These are phyloP conservation scores for Hypoxylon rickii DNA, from an alignment of 495 filamentous ascomycete genomes.

Conservation along the genomic window DNA sequence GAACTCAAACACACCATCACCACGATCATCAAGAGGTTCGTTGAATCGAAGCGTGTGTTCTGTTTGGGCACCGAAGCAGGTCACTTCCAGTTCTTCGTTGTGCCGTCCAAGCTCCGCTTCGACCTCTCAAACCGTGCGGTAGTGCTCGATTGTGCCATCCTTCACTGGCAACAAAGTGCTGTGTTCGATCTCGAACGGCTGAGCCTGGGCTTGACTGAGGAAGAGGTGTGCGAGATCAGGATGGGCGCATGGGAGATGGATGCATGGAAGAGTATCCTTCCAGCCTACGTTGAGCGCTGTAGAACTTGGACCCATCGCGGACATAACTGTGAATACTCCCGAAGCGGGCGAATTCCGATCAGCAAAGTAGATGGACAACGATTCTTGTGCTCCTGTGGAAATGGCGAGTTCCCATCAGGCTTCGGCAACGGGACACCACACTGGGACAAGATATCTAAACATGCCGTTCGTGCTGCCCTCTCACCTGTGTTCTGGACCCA, in stretches of 20 bases:
- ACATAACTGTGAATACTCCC: constrained; percentile 51
- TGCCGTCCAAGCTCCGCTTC: constrained; percentile 43
- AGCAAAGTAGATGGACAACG: not conserved
- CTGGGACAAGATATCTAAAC: constrained; percentile 34
- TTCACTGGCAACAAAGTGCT: constrained; percentile 38
- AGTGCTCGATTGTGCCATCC: constrained; percentile 52
- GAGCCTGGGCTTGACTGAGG: constrained; percentile 10
- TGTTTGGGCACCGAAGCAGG: constrained; percentile 4
- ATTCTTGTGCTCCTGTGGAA: constrained; percentile 44
- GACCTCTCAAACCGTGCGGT: constrained; percentile 45
- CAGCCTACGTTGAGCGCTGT: constrained; percentile 59
- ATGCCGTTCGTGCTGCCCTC: constrained; percentile 42
- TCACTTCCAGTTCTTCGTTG: constrained; percentile 41
- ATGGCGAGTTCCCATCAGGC: constrained; percentile 38
- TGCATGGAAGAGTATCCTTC: constrained; percentile 54
- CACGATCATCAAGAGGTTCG: constrained; percentile 40
- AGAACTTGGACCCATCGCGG: constrained; percentile 51
- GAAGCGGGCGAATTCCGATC: not conserved
- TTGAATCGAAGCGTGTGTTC: not conserved
- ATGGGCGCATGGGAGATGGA: constrained; percentile 44
- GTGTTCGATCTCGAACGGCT: not conserved
- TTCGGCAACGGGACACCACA: constrained; percentile 30
- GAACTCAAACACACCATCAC: constrained; percentile 54
- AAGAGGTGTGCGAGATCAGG: not conserved
- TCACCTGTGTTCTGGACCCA: constrained; percentile 40